Evolutionary conservation across 1,284 basidiomycete genomes (phyloP), one percentile per base, ranked within the genome.

Genomic region (Naganishia albida): DNA sequence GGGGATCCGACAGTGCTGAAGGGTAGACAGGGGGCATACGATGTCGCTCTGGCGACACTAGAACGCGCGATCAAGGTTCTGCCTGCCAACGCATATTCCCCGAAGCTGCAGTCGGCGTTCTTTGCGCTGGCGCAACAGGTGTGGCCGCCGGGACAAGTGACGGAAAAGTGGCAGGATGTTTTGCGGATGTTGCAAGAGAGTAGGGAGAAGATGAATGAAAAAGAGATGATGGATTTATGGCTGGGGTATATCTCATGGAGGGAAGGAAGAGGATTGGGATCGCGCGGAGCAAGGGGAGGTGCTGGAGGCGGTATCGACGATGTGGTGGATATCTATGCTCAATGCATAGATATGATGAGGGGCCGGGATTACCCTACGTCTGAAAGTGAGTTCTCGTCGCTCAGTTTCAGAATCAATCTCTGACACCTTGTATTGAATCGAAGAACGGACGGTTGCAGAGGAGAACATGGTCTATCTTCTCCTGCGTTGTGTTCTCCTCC

Each of bases 401-500:
- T 43, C n/a, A 40, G 25, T 48, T 20, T 26, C 18, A 23, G n/a
- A 28, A 34, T 12, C 4, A 18, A 30, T n/a, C 2, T 38, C 63
- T 20, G 12, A 50, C 23, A 26, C 0, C 26, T 44, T 39, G 13
- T 26, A 23, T 18, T 13, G 16, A 12, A 16, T 23, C 23, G 57
- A 49, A 50, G 44, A 59, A n/a, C 49, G 48, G 13, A 50, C 39
- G 26, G 38, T 42, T 1, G 67, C 65, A 15, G 77, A 80, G 64
- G 75, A 78, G 68, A 73, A 78, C 66, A 69, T 72, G 54, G 70
- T 80, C 3, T 78, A 78, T 53, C 71, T 80, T 2, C 57, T 78
- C 26, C 65, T 78, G 13, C 65, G 78, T 34, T 75, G 71, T 1
- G 75, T 75, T 28, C 57, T 88, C 10, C 85, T 85, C 60, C 82